Evolutionary conservation across 345 rosid species (phyloP), one percentile per base, ranked within the genome.

Genomic region (Erucastrum elatum): DNA sequence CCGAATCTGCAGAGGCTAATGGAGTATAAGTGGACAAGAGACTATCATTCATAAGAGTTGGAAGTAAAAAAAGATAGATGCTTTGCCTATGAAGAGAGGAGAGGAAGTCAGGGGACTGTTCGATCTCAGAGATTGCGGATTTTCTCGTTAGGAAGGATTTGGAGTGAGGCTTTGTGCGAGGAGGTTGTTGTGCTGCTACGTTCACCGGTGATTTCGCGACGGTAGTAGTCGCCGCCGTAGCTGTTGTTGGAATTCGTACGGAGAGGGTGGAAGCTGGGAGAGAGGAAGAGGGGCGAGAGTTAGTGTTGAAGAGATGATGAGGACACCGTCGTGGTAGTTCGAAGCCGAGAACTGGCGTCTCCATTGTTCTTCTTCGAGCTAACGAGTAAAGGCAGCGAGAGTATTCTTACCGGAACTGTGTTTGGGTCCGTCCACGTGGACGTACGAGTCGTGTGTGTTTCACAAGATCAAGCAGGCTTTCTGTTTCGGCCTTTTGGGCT

Each of bases 91-190:
- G 75, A 34, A 94, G 92, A 58, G 94, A 84, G 11, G 87, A 84
- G 64, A 70, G 65, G 65, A 89, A 84, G 78, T 87, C 88, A 1
- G 88, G 31, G 63, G 96, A 88, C n/a, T 77, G 77, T 64, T 87
- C 88, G 21, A 94, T 83, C 75, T 89, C 85, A 46, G 77, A 73
- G 63, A 92, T 82, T 64, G 96, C 96, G 49, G 90, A 82, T 87
- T 92, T 87, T 71, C 97, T 88, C 33, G 78, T 80, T 31, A 84
- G 71, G 84, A 87, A 92, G 7, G 84, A 77, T 79, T 79, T 87
- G 9, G 94, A 81, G 77, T 86, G 87, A 64, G 81, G 91, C 71
- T 80, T 76, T 56, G 77, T 80, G 58, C 77, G 61, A 16, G 72
- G 13, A 2, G 17, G 8, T 5, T 15, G 3, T 15, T 15, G 4